Conservation (phyloP, 495 filamentous ascomycete genomes). For the Trichoderma virens region DNA sequence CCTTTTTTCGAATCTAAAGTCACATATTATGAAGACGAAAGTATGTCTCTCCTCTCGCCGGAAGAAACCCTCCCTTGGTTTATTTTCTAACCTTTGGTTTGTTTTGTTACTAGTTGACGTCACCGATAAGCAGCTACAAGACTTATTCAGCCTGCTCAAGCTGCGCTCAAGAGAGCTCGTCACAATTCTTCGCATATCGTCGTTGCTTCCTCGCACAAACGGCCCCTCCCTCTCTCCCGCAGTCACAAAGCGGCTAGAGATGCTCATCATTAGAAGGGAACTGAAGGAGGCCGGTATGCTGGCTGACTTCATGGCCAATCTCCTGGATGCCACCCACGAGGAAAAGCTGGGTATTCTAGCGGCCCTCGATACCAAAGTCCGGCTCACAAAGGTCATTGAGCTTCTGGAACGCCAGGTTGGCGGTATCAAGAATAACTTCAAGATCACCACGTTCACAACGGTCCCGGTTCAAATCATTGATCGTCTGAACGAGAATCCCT, state of each 20-base stretch:
- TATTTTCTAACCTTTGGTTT: slow-evolving; percentile 22
- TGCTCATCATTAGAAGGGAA: slow-evolving; percentile 74
- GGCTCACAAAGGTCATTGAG: slow-evolving; percentile 71
- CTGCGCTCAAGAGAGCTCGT: slow-evolving; percentile 76
- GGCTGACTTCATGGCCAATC: slow-evolving; percentile 95
- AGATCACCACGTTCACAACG: slow-evolving; percentile 63
- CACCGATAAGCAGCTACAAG: slow-evolving; percentile 50
- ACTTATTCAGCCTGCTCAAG: slow-evolving; percentile 72
- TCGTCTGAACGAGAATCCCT: slow-evolving; percentile 18
- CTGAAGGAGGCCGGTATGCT: slow-evolving; percentile 71
- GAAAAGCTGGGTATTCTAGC: slow-evolving; percentile 82
- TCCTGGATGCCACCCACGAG: slow-evolving; percentile 75
- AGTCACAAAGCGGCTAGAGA: slow-evolving; percentile 74
- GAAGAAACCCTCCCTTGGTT: no score
- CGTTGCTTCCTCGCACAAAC: slow-evolving; percentile 56
- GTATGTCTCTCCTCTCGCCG: slow-evolving; percentile 25
- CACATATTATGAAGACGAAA: slow-evolving; percentile 46
- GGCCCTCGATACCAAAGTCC: slow-evolving; percentile 64
- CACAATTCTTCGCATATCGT: slow-evolving; percentile 66
- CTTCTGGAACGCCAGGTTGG: slow-evolving; percentile 72
- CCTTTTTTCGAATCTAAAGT: slow-evolving; percentile 83
- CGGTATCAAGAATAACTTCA: slow-evolving; percentile 71
- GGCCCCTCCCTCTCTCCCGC: slow-evolving; percentile 65
- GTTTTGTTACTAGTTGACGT: slow-evolving; percentile 18
- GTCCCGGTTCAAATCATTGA: slow-evolving; percentile 46